These are phyloP conservation scores for Arthroderma sp. DNA, from an alignment of 2,329 filamentous ascomycete species.

Conservation along the genomic window DNA sequence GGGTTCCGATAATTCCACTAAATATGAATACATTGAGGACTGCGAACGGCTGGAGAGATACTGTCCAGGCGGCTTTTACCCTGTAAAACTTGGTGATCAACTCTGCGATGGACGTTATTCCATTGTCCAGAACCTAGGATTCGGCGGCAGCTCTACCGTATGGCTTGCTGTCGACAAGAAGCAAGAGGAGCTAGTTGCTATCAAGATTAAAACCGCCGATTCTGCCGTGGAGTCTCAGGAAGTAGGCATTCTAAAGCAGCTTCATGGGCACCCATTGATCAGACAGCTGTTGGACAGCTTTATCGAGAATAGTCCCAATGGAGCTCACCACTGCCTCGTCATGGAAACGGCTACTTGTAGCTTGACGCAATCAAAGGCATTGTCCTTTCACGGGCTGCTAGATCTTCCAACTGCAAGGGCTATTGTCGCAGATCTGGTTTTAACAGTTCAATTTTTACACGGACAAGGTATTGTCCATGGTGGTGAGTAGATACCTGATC, in stretches of 20 bases:
- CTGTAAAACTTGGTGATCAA: slow-evolving; percentile 12
- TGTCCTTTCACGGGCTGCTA: slow-evolving; percentile 11
- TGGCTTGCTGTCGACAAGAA: slow-evolving; percentile 13
- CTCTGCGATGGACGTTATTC: slow-evolving; percentile 10
- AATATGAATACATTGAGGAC: slow-evolving; percentile 14
- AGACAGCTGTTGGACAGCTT: slow-evolving; percentile 12
- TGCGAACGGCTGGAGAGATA: slow-evolving; percentile 13
- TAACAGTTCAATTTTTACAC: slow-evolving; percentile 13
- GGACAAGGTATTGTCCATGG: slow-evolving; percentile 12
- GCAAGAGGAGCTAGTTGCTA: slow-evolving; percentile 11
- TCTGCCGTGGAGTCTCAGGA: slow-evolving; percentile 9
- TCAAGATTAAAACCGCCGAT: slow-evolving; percentile 13
- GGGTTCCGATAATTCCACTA: slow-evolving; percentile 5
- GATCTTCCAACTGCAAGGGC: slow-evolving; percentile 11
- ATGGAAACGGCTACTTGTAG: slow-evolving; percentile 13
- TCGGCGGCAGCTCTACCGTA: slow-evolving; percentile 13
- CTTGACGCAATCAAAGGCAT: slow-evolving; percentile 12
- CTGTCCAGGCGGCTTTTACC: slow-evolving; percentile 11
- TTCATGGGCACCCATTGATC: slow-evolving; percentile 12
- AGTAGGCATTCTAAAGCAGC: slow-evolving; percentile 10
- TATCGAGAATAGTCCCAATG: slow-evolving; percentile 13
- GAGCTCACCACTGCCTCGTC: slow-evolving; percentile 13
- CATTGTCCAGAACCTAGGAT: slow-evolving; percentile 13
- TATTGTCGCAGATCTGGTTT: slow-evolving; percentile 12
- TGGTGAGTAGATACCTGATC: slow-evolving; percentile 10